A percentile compares a stretch with the other conserved stretches of the same genome.
phyloP scores from a whole-genome alignment of 345 rosid genomes.

The Acer negundo region DNA sequence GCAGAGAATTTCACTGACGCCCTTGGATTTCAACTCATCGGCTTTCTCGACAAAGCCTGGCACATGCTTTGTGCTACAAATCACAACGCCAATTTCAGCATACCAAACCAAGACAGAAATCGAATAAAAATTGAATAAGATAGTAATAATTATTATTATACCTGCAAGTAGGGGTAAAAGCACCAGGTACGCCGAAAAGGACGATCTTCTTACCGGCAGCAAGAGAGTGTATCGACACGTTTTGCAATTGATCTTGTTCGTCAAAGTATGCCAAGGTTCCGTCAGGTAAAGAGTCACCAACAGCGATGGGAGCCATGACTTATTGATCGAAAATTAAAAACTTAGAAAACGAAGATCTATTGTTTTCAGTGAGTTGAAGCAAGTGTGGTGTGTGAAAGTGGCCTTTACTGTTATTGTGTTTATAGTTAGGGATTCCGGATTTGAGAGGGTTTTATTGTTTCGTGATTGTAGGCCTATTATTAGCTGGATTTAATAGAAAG shows the following conservation, averaged over 20 bases:
- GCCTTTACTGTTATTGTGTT: too few species aligned
- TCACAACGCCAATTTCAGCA: not conserved
- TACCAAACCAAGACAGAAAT: not conserved
- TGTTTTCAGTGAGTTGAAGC: too few species aligned
- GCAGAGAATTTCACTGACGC: conserved; percentile 74
- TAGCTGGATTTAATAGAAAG: too few species aligned
- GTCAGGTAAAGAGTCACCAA: conserved; percentile 73
- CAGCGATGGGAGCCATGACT: conserved; percentile 84
- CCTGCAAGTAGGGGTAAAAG: conserved; percentile 99
- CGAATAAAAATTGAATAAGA: not conserved
- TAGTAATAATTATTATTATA: conserved; percentile 9
- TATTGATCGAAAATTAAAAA: not conserved
- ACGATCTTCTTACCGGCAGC: conserved; percentile 84
- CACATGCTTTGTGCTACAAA: conserved; percentile 80
- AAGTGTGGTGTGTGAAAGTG: too few species aligned
- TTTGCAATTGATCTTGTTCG: conserved; percentile 79
- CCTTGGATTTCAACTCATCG: conserved; percentile 78
- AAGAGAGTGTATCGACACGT: conserved; percentile 74
- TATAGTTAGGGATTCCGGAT: too few species aligned
- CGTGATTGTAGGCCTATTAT: too few species aligned
- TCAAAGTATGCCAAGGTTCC: conserved; percentile 86
- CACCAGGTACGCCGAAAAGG: conserved; percentile 96
- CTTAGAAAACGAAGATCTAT: not conserved
- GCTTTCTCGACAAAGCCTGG: conserved; percentile 96
- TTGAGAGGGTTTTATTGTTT: too few species aligned